Evolutionary conservation across 1,284 basidiomycete species (phyloP).

Genomic region (Microbotryum scabiosae): DNA sequence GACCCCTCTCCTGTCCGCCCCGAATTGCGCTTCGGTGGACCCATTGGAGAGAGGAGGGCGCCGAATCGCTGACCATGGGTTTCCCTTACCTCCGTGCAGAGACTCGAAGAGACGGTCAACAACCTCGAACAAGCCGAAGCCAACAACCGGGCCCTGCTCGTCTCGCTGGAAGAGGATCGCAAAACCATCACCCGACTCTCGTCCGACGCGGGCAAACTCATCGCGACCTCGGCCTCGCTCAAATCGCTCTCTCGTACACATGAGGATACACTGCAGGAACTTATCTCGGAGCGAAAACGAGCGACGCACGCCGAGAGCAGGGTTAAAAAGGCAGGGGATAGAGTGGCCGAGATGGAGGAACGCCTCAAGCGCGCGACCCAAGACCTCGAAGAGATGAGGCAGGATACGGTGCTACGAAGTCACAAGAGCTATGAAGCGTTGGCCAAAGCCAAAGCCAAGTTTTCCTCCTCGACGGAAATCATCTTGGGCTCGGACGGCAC

Average conservation of each 20-base stretch:
- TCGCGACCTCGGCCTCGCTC: constrained; percentile 7
- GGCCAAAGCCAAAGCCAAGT: constrained; percentile 10
- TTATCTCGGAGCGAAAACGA: constrained; percentile 62
- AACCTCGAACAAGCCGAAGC: constrained; percentile 74
- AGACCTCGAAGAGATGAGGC: constrained; percentile 30
- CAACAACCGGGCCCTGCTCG: constrained; percentile 62
- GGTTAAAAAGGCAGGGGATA: constrained; percentile 37
- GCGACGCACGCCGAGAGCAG: constrained; percentile 62
- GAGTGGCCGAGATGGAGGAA: constrained; percentile 50
- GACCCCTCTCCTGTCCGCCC: constrained; percentile 22
- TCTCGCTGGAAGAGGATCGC: constrained; percentile 70
- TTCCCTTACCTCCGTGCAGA: constrained; percentile 42
- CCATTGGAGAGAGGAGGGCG: background rate
- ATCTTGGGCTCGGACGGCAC: background rate
- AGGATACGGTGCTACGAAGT: constrained; percentile 27
- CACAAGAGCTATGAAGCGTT: constrained; percentile 21
- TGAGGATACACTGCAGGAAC: constrained; percentile 77
- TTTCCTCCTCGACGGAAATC: background rate
- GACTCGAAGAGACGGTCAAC: constrained; percentile 67
- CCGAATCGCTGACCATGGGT: background rate
- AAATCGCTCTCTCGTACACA: constrained; percentile 38
- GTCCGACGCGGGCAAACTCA: constrained; percentile 57
- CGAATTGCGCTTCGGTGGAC: constrained; percentile 19
- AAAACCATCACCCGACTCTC: constrained; percentile 59
- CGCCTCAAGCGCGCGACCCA: constrained; percentile 18